Percentiles rank a stretch among this genome's conserved stretches.
Conservation (phyloP, 2,329 filamentous ascomycete genomes). For the Phialophora expanda region DNA sequence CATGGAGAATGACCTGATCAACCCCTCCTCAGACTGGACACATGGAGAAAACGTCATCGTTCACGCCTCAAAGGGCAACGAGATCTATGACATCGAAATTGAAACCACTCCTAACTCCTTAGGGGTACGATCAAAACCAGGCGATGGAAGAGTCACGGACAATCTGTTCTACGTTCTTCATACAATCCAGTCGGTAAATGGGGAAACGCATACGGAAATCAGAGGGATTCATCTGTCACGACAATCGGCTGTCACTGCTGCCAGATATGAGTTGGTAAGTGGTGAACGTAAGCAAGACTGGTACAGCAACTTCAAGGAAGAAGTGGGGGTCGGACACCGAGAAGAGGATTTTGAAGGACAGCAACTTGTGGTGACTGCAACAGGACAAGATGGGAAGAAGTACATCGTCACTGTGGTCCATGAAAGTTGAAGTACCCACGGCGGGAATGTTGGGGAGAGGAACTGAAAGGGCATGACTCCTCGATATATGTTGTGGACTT, state of each 20-base stretch:
- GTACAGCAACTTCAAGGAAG: constrained; percentile 25
- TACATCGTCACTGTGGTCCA: constrained; percentile 25
- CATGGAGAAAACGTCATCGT: constrained; percentile 26
- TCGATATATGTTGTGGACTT: neutral
- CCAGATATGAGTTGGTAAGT: constrained; percentile 27
- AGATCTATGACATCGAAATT: constrained; percentile 24
- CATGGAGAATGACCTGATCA: constrained; percentile 18
- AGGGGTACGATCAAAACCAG: constrained; percentile 22
- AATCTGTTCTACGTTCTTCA: constrained; percentile 26
- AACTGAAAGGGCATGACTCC: neutral
- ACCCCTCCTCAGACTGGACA: constrained; percentile 21
- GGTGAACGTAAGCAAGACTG: constrained; percentile 26
- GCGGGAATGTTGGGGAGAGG: neutral
- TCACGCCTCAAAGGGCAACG: constrained; percentile 20
- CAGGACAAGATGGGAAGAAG: constrained; percentile 23
- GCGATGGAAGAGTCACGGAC: constrained; percentile 25
- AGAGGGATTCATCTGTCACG: constrained; percentile 24
- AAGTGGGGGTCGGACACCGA: constrained; percentile 2
- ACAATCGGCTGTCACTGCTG: constrained; percentile 26
- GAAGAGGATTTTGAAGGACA: constrained; percentile 21
- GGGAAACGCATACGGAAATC: constrained; percentile 23
- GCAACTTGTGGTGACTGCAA: constrained; percentile 22
- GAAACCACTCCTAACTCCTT: constrained; percentile 27
- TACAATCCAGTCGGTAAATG: constrained; percentile 15
- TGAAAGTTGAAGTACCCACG: constrained; percentile 19